phyloP scores from a whole-genome alignment of 2,329 filamentous ascomycete species.

The Tolypocladium amazonense region DNA sequence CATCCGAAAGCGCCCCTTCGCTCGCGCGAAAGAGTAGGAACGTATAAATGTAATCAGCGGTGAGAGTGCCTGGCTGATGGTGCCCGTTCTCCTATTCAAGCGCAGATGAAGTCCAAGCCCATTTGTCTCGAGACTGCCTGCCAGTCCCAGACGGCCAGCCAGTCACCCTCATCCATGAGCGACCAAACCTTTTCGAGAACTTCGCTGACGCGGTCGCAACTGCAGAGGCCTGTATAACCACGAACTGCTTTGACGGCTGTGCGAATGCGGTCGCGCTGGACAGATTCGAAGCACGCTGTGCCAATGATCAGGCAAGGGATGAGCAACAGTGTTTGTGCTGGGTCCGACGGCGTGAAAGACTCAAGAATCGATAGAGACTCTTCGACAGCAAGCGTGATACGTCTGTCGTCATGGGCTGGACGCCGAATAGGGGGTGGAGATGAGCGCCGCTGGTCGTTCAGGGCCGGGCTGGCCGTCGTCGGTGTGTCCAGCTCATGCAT shows the following conservation, averaged over 20 bases:
- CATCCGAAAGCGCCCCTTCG: background rate
- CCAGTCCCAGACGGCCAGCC: constrained; percentile 54
- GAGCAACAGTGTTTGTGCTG: constrained; percentile 47
- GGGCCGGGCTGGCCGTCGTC: constrained; percentile 5
- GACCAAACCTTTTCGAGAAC: constrained; percentile 50
- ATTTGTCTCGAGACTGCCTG: constrained; percentile 42
- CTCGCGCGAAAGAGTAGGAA: background rate
- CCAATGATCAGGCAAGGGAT: constrained; percentile 52
- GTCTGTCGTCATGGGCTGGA: constrained; percentile 36
- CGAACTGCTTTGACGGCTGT: constrained; percentile 38
- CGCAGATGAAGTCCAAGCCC: constrained; percentile 45
- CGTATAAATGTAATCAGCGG: background rate
- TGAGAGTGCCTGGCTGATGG: background rate
- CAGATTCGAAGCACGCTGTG: constrained; percentile 43
- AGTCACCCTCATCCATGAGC: constrained; percentile 47
- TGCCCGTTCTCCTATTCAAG: constrained; percentile 12
- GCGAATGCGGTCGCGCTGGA: constrained; percentile 42
- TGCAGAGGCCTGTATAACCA: constrained; percentile 49
- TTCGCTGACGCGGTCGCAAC: constrained; percentile 41
- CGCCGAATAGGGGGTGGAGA: constrained; percentile 37
- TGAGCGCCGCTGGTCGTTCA: constrained; percentile 8
- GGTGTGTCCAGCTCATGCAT: constrained; percentile 25
- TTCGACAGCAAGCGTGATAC: constrained; percentile 44
- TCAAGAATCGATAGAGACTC: constrained; percentile 45
- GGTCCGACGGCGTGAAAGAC: constrained; percentile 45